These are phyloP conservation scores for Fomitopsis pulvina DNA, from an alignment of 768 basidiomycete genomes.

Conservation along the genomic window DNA sequence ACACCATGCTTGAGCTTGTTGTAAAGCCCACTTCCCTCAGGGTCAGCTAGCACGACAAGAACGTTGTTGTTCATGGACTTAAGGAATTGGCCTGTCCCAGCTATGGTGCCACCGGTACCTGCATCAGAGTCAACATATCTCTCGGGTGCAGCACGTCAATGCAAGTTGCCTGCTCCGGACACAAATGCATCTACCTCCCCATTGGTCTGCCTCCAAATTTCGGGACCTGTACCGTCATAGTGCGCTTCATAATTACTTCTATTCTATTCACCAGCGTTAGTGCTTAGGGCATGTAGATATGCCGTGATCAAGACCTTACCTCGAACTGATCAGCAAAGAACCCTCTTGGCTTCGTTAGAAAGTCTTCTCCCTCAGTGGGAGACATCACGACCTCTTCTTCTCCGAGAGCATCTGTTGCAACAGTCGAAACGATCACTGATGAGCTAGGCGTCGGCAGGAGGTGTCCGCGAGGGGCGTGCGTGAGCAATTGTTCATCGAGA, in stretches of 20 bases:
- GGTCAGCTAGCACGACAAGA: constrained; percentile 76
- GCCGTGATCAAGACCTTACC: constrained; percentile 25
- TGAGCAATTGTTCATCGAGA: constrained; percentile 21
- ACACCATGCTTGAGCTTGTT: constrained; percentile 94
- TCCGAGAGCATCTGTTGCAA: constrained; percentile 29
- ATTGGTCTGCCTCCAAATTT: constrained; percentile 91
- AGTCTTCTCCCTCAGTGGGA: constrained; percentile 34
- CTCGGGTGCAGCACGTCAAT: not conserved
- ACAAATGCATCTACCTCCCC: constrained; percentile 82
- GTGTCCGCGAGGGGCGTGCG: constrained; percentile 7
- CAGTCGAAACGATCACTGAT: constrained; percentile 48
- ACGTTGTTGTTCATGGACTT: constrained; percentile 67
- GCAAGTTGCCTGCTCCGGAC: constrained; percentile 68
- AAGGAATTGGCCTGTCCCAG: constrained; percentile 74
- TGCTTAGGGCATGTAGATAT: too few relatives aligned
- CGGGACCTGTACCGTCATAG: constrained; percentile 84
- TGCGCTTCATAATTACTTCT: constrained; percentile 88
- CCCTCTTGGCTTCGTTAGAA: constrained; percentile 56
- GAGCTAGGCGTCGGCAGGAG: constrained; percentile 33
- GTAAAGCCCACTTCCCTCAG: constrained; percentile 90
- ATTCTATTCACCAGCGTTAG: constrained; percentile 42
- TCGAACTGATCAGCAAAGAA: constrained; percentile 98
- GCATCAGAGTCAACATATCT: not conserved
- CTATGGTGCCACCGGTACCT: constrained; percentile 97
- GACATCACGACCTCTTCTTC: constrained; percentile 20